phyloP scores from a whole-genome alignment of 305 asterid species.

The Plantago lanceolata region DNA sequence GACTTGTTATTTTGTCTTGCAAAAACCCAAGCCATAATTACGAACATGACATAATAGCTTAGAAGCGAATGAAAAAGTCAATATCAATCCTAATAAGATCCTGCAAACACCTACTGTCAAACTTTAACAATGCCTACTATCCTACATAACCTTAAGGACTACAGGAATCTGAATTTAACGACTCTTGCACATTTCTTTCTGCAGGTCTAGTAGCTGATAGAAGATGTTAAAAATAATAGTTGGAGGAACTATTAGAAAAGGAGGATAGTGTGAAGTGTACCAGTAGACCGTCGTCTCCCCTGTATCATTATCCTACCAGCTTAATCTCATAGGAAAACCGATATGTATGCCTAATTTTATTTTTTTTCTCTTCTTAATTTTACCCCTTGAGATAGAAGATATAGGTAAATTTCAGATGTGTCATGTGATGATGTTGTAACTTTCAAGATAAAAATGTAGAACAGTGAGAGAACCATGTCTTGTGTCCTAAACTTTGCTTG shows the following conservation, averaged over 20 bases:
- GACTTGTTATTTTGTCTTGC: background rate
- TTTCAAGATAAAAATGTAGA: background rate
- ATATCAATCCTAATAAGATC: too few relatives aligned
- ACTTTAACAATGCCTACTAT: too few relatives aligned
- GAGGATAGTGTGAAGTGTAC: slow-evolving; percentile 36
- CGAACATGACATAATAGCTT: too few relatives aligned
- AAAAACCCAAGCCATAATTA: too few relatives aligned
- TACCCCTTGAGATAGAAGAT: slow-evolving; percentile 24
- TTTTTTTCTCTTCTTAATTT: slow-evolving; percentile 3
- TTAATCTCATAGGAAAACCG: slow-evolving; percentile 44
- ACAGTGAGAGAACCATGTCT: background rate
- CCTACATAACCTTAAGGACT: too few relatives aligned
- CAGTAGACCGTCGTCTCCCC: slow-evolving; percentile 30
- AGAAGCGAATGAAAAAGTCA: too few relatives aligned
- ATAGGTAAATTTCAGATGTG: slow-evolving; percentile 22
- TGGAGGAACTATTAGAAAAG: background rate
- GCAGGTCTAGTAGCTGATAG: slow-evolving; percentile 9
- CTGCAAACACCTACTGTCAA: too few relatives aligned
- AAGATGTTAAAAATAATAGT: slow-evolving; percentile 1
- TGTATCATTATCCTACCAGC: slow-evolving; percentile 45
- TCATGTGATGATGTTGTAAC: slow-evolving; percentile 16
- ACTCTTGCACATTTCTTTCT: background rate
- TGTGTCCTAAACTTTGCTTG: slow-evolving; percentile 10
- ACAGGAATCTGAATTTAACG: background rate
- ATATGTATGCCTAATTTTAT: slow-evolving; percentile 25